These are phyloP conservation scores for Citeromyces nyonsensis DNA, from an alignment of 805 yeast genomes.

Conservation along the genomic window DNA sequence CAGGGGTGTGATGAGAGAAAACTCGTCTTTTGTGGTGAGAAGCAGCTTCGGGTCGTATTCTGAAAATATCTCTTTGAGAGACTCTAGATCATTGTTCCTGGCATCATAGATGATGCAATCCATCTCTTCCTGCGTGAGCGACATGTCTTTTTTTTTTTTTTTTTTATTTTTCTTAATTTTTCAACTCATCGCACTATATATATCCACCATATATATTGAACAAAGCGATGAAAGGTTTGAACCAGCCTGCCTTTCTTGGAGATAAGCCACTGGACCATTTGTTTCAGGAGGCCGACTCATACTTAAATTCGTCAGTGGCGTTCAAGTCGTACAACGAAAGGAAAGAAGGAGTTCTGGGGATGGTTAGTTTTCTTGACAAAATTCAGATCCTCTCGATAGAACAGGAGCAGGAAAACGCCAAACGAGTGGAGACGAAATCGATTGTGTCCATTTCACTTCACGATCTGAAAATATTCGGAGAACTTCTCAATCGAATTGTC, in stretches of 20 bases:
- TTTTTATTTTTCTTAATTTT: not conserved
- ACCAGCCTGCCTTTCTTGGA: constrained; percentile 10
- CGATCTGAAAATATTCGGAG: constrained; percentile 66
- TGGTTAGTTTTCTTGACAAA: constrained; percentile 19
- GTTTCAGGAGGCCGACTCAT: constrained; percentile 11
- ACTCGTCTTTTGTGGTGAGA: constrained; percentile 40
- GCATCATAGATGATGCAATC: constrained; percentile 75
- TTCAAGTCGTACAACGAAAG: constrained; percentile 4
- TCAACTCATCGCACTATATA: constrained; percentile 1
- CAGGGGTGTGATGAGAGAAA: constrained; percentile 56
- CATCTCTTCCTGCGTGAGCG: constrained; percentile 55
- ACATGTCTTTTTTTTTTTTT: not conserved
- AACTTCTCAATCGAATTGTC: constrained; percentile 46
- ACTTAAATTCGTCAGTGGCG: not conserved
- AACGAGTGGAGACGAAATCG: constrained; percentile 11
- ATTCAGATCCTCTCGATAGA: constrained; percentile 22
- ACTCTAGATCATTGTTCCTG: constrained; percentile 75
- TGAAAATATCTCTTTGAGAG: constrained; percentile 51
- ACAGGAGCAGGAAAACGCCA: constrained; percentile 5
- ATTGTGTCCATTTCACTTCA: constrained; percentile 61
- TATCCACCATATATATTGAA: too few species aligned
- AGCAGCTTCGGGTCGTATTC: constrained; percentile 30
- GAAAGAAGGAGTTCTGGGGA: constrained; percentile 14
- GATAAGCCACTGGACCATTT: constrained; percentile 15
- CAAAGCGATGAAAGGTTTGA: constrained; percentile 1